These are phyloP conservation scores for Entoloma clypeatum DNA, from an alignment of 1,284 basidiomycete species.

Conservation along the genomic window DNA sequence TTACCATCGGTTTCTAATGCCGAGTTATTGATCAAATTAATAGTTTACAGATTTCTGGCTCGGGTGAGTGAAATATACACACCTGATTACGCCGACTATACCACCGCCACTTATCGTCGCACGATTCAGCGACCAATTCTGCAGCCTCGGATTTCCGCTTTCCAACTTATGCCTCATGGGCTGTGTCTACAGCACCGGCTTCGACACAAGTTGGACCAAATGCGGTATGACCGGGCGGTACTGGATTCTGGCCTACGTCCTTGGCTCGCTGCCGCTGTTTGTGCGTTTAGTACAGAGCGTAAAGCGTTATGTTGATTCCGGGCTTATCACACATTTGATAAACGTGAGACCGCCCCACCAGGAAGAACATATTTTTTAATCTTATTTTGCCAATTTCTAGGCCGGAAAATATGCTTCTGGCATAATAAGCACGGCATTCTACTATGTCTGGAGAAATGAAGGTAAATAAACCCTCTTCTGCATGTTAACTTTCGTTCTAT, in stretches of 20 bases:
- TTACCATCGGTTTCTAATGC: background rate
- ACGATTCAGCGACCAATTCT: slow-evolving; percentile 72
- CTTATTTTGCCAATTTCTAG: slow-evolving; percentile 33
- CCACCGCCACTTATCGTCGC: slow-evolving; percentile 18
- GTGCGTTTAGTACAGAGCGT: slow-evolving; percentile 83
- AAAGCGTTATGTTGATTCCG: slow-evolving; percentile 81
- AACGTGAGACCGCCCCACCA: slow-evolving; percentile 52
- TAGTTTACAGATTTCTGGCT: slow-evolving; percentile 83
- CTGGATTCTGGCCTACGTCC: slow-evolving; percentile 60
- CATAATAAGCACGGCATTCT: slow-evolving; percentile 62
- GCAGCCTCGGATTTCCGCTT: slow-evolving; percentile 71
- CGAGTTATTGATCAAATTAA: slow-evolving; percentile 1
- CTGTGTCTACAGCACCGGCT: slow-evolving; percentile 64
- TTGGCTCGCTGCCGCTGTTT: slow-evolving; percentile 60
- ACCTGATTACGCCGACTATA: background rate
- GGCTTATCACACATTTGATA: slow-evolving; percentile 73
- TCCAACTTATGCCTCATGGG: slow-evolving; percentile 71
- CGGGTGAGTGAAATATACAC: slow-evolving; percentile 44
- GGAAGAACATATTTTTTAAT: background rate
- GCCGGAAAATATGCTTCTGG: slow-evolving; percentile 77
- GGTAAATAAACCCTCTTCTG: slow-evolving; percentile 38
- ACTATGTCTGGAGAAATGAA: slow-evolving; percentile 70
- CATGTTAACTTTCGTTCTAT: slow-evolving; percentile 2
- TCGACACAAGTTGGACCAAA: slow-evolving; percentile 47
- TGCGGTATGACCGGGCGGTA: slow-evolving; percentile 39